These are phyloP conservation scores for Lactarius akahatsu DNA, from an alignment of 768 basidiomycete species.

Conservation along the genomic window DNA sequence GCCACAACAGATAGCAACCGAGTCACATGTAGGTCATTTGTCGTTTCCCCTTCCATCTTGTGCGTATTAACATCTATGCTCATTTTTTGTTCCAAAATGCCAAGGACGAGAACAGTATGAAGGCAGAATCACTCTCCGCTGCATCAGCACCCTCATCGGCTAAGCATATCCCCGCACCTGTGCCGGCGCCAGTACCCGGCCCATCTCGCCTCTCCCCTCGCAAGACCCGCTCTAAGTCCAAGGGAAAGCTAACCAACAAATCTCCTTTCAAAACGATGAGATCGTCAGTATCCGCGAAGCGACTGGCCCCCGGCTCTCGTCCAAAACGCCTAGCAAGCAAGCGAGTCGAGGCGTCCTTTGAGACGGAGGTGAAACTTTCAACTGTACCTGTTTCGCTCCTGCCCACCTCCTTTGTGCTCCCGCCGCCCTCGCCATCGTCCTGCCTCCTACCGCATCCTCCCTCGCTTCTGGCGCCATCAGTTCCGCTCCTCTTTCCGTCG, in stretches of 20 bases:
- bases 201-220: slow-evolving; percentile 18
- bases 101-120: background rate
- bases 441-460: slow-evolving; percentile 53
- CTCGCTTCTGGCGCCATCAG: slow-evolving; percentile 35
- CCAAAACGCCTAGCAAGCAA: slow-evolving; percentile 27
- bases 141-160: background rate
- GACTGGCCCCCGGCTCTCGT: slow-evolving; percentile 36
- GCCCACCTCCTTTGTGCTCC: slow-evolving; percentile 71
- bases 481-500: slow-evolving; percentile 12
- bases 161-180: background rate
- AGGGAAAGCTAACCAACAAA: slow-evolving; percentile 12
- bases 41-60: background rate
- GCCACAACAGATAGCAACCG: background rate
- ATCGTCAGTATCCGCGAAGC: slow-evolving; percentile 39
- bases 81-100: background rate
- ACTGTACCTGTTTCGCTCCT: slow-evolving; percentile 40
- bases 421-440: slow-evolving; percentile 72
- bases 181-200: slow-evolving; percentile 7
- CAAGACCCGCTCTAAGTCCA: slow-evolving; percentile 24
- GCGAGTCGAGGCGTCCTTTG: slow-evolving; percentile 45
- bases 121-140: background rate
- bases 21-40: background rate
- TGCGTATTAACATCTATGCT: background rate
- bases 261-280: slow-evolving; percentile 20
- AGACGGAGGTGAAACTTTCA: slow-evolving; percentile 51